phyloP scores from a whole-genome alignment of 2,329 filamentous ascomycete genomes.

The Botrytis porri region DNA sequence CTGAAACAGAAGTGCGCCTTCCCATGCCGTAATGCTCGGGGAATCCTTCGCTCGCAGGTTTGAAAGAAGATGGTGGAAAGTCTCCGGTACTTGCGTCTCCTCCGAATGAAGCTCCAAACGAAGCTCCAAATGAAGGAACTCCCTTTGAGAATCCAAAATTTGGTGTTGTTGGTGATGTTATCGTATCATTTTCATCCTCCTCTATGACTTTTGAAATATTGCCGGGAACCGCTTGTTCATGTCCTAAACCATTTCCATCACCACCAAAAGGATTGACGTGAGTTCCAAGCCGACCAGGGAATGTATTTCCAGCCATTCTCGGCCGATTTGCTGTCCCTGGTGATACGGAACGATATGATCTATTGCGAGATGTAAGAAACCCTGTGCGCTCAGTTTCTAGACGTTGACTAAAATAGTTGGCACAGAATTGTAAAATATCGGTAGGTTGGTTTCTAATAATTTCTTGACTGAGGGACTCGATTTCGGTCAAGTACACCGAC shows the following conservation, averaged over 20 bases:
- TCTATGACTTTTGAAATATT: constrained; percentile 50
- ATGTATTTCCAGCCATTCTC: constrained; percentile 69
- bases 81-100: constrained; percentile 45
- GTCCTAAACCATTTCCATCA: constrained; percentile 37
- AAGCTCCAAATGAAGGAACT: constrained; percentile 38
- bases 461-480: constrained; percentile 61
- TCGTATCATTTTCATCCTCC: constrained; percentile 69
- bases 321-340: constrained; percentile 36
- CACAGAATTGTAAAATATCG: constrained; percentile 69
- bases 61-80: constrained; percentile 47
- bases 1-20: constrained; percentile 92
- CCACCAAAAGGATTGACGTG: constrained; percentile 72
- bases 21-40: constrained; percentile 92
- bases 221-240: constrained; percentile 46
- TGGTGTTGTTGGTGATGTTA: constrained; percentile 70
- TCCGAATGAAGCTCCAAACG: constrained; percentile 40
- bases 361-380: constrained; percentile 45
- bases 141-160: constrained; percentile 49
- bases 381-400: constrained; percentile 63
- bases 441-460: constrained; percentile 55
- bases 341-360: constrained; percentile 35
- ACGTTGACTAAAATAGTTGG: constrained; percentile 64
- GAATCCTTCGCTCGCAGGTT: constrained; percentile 58
- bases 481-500: constrained; percentile 58
- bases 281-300: constrained; percentile 68